Base-by-base conservation (phyloP, 176 grass and related monocot species). In the Oryza glumipatula region DNA sequence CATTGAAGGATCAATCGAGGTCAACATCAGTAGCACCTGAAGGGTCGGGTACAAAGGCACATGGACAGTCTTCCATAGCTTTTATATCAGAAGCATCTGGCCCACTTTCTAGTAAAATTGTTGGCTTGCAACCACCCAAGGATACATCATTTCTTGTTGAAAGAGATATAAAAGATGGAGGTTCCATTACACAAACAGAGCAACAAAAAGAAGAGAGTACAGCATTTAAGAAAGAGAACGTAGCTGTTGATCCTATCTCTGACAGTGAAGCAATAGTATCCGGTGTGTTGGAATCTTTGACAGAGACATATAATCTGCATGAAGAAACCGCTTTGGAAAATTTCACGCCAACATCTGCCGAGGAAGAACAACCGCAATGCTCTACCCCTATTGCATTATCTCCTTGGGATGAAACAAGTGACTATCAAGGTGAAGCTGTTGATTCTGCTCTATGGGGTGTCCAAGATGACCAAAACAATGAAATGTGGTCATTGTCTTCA, bases 401-500 rank as follows among this genome's bases (percentile, higher is more conserved):
- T 58, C 82, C 91, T 73, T 84, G 91, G 79, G 87, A 85, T 66
- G 89, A 91, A 91, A 65, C 83, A 70, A 82, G 73, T 88, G 93
- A 95, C 84, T 89, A 89, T 80, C 90, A 84, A 73, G 89, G 89
- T 76, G 88, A 88, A 69, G 52, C 80, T 76, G 86, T 94, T 73
- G 86, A 91, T 84, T 89, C 82, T 83, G 80, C 81, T 85, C 49
- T 91, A 19, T 95, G 91, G 94, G 79, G 61, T 70, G 88, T 85
- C 26, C 83, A 89, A 78, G 88, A 88, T 54, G 91, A 91, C 54
- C 88, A 82, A 76, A 82, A 81, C 56, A 85, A 74, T 80, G 81
- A 69, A 54, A 92, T 92, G 76, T 99, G 86, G 93, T 83, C 91
- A 3, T 90, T 94, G 84, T 82, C 89, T 77, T 98, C 91, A 80